Conservation (phyloP, 805 yeast species). For the Cyberlindnera subsufficiens region DNA sequence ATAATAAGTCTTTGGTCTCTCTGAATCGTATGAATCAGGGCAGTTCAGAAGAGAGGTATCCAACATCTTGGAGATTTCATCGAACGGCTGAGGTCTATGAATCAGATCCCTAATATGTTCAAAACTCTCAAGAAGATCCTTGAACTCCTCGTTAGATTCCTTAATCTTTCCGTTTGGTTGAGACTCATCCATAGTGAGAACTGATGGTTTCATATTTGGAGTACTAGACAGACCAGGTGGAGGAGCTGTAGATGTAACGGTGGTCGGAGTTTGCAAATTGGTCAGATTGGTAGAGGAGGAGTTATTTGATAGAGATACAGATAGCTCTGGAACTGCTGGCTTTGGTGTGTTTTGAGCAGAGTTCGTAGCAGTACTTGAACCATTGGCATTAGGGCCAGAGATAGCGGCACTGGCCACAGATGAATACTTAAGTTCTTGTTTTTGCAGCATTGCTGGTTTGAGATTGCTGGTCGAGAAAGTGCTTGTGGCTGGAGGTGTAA, state of each 20-base stretch:
- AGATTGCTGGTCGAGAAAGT: conserved; percentile 18
- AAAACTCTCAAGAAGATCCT: conserved; percentile 19
- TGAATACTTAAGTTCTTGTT: conserved; percentile 50
- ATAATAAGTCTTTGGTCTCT: conserved; percentile 62
- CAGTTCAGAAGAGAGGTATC: conserved; percentile 81
- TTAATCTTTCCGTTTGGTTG: background rate
- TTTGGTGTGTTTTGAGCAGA: conserved; percentile 18
- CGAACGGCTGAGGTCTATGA: conserved; percentile 46
- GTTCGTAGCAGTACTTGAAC: background rate
- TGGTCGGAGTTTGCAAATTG: background rate
- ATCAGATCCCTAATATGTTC: conserved; percentile 35
- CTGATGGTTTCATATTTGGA: background rate
- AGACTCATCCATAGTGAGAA: background rate
- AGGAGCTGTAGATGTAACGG: background rate
- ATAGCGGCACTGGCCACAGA: conserved; percentile 31
- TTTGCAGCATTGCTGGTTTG: conserved; percentile 54
- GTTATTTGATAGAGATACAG: background rate
- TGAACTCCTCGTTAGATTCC: background rate
- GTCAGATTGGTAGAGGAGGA: conserved; percentile 10
- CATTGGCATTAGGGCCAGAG: background rate
- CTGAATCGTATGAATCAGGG: conserved; percentile 92
- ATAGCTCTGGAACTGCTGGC: conserved; percentile 12
- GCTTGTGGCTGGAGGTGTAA: conserved; percentile 4
- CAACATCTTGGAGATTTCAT: conserved; percentile 49
- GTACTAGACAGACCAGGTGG: background rate